These are phyloP conservation scores for Ceratocystis destructans DNA, from an alignment of 2,329 filamentous ascomycete genomes.

Conservation along the genomic window DNA sequence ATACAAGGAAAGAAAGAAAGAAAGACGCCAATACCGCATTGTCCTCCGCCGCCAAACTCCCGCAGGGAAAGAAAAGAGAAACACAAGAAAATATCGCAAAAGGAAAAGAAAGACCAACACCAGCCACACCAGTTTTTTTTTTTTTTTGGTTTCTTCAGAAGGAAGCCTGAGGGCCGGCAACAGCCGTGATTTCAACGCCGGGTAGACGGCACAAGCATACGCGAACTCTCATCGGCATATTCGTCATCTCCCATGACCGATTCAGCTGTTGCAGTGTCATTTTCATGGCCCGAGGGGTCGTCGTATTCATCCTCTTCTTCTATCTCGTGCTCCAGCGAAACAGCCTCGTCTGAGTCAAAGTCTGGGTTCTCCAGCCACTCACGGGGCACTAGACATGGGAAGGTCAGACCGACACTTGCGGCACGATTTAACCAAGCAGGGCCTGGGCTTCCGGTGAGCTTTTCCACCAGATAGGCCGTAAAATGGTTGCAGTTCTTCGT, in stretches of 20 bases:
- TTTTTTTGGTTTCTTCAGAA: not conserved
- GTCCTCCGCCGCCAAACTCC: conserved; percentile 1
- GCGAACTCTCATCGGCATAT: conserved; percentile 26
- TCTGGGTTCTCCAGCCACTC: conserved; percentile 75
- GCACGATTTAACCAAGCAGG: conserved; percentile 71
- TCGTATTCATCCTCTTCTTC: conserved; percentile 57
- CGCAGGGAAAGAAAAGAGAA: not conserved
- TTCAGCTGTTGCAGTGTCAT: conserved; percentile 35
- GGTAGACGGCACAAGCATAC: conserved; percentile 20
- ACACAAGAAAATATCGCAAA: conserved; percentile 3
- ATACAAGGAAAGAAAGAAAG: not conserved
- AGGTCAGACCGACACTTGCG: conserved; percentile 64
- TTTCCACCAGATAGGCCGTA: conserved; percentile 60
- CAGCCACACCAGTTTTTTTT: not conserved
- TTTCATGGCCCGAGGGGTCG: conserved; percentile 38
- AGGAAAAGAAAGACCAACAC: not conserved
- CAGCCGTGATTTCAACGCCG: not conserved
- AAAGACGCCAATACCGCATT: conserved; percentile 1
- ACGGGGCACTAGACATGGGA: conserved; percentile 69
- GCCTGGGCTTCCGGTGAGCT: conserved; percentile 54
- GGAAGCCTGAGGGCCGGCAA: not conserved
- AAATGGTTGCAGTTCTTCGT: conserved; percentile 86
- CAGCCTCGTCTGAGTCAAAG: conserved; percentile 57
- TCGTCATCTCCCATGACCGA: conserved; percentile 42
- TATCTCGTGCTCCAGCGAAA: conserved; percentile 55